Evolutionary conservation across 2,329 filamentous ascomycete species (phyloP), one percentile per base, ranked within the genome.

Genomic region (Stemphylium beticola): DNA sequence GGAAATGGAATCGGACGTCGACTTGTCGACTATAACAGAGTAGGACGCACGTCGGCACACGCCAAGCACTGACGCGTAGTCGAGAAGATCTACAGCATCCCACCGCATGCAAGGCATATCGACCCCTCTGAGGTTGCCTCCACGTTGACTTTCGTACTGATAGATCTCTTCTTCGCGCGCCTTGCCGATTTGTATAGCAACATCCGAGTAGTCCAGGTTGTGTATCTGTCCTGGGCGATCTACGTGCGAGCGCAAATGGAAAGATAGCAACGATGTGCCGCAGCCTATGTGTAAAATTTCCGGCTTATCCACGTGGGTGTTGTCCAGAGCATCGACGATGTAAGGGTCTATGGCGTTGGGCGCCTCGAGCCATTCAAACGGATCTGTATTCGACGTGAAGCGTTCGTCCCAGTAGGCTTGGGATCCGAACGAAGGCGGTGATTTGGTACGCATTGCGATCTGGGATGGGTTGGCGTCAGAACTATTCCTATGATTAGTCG

Each of bases 301-400:
- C 2, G 71, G 70, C 2, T 58, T 38, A 9, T 45, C n/a, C 1
- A 64, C 59, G 1, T 33, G 37, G 10, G 47, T 36, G 10, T 40
- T 31, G 4, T 55, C 47, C 39, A 75, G 32, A 14, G 68, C 68
- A 24, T 62, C 63, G 5, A 53, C 45, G 14, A 76, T 58, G 39
- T 63, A 66, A 0, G 66, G 54, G 50, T 75, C 72, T 14, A 76
- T 60, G 8, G 59, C 57, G 11, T 59, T 63, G 4, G 73, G 67
- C 0, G 68, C 65, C 33, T 71, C 66, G 4, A 77, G 68, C 74
- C 74, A 77, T 55, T 77, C 75, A 52, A 76, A 77, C 1, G 75
- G 64, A 41, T 63, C 58, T 2, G 71, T 56, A 32, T 75, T 70
- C 2, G 62, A 53, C 7, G 64, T 62, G 56, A 77, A 77, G 31